Base-by-base conservation (phyloP, 2,329 filamentous ascomycete genomes). In the Diplodia sapinea region DNA sequence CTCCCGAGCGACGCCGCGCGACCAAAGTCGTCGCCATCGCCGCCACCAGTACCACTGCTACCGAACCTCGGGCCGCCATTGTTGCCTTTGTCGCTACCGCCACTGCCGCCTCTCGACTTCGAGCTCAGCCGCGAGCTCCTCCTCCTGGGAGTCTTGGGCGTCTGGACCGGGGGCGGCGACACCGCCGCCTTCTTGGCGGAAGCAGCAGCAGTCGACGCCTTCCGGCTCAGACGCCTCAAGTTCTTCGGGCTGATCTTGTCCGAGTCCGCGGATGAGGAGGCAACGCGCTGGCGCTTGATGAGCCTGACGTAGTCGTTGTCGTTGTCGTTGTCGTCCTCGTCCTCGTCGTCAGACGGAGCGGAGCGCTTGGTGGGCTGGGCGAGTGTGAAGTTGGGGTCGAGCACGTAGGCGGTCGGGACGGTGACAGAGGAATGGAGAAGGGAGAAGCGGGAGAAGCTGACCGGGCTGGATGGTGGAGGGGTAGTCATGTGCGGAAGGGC, bases 341-440 rank as follows among this genome's bases (percentile, higher is more conserved):
- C n/a, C n/a, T 26, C 23, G 23, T 26, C 23, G 23, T 26, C 23
- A 26, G 23, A 26, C 23, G 23, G 23, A 26, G 23, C 38, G 40
- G 26, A 12, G 23, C 57, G 57, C n/a, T 62, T 62, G 26, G 26
- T 23, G 4, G 57, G 57, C 3, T 33, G 13, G 57, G 57, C 4
- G 40, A 62, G 57, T 17, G 57, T n/a, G 43, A 62, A 62, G 57
- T 20, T 26, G 15, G 54, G 33, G 23, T 23, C 29, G 57, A 62
- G 57, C 7, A 29, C 3, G 40, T 17, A 62, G 23, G 17, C n/a
- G 17, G 6, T 12, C 2, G 57, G 40, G 40, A 36, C n/a, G n/a
- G n/a, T n/a, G n/a, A n/a, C n/a, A n/a, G n/a, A n/a, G n/a, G n/a
- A n/a, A n/a, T n/a, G n/a, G n/a, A n/a, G n/a, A n/a, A n/a, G n/a